These are phyloP conservation scores for Mortierella sp. DNA, from an alignment of 371 early-diverging fungal species.

Conservation along the genomic window DNA sequence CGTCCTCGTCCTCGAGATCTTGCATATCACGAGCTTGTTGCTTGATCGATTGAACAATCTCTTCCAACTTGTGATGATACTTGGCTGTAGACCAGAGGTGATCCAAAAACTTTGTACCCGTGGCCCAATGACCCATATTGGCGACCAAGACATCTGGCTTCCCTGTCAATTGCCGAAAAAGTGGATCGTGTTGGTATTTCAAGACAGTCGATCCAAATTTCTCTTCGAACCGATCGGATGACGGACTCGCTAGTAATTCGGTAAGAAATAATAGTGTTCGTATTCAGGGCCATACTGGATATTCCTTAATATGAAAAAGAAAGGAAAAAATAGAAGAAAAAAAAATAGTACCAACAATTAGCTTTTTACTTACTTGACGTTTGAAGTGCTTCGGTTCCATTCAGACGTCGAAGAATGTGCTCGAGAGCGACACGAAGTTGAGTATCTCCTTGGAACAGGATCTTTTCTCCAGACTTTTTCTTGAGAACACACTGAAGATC, in stretches of 20 bases:
- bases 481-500: conserved; percentile 18
- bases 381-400: conserved; percentile 15
- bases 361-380: conserved; percentile 14
- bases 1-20: conserved; percentile 36
- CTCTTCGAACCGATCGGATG: conserved; percentile 8
- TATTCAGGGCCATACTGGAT: background rate
- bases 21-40: conserved; percentile 31
- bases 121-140: conserved; percentile 46
- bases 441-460: conserved; percentile 37
- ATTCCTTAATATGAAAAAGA: background rate
- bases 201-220: conserved; percentile 18
- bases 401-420: conserved; percentile 23
- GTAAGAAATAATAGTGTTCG: background rate
- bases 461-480: conserved; percentile 8
- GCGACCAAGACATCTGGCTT: conserved; percentile 27
- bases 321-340: background rate
- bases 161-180: conserved; percentile 7
- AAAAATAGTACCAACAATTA: too few species aligned
- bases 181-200: conserved; percentile 26
- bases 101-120: conserved; percentile 36
- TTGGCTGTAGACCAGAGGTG: conserved; percentile 28
- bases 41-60: conserved; percentile 22
- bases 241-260: conserved; percentile 1
- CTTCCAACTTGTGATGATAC: conserved; percentile 25
- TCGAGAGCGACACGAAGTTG: conserved; percentile 31